phyloP scores from a whole-genome alignment of 495 filamentous ascomycete genomes.

The Annulohypoxylon bovei region DNA sequence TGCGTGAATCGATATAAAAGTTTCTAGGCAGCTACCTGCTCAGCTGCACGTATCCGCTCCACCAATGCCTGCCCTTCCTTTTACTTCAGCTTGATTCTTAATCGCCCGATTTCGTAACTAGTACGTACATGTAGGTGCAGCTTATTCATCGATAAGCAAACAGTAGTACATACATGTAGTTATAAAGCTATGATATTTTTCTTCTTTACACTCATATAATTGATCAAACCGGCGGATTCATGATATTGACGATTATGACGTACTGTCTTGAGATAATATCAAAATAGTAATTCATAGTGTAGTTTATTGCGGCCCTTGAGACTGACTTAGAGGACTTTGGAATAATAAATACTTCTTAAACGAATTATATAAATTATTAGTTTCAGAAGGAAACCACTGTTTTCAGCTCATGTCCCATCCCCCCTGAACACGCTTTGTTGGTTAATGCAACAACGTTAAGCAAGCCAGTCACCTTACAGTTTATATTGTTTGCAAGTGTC shows the following conservation, averaged over 20 bases:
- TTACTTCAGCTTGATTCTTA: slow-evolving; percentile 9
- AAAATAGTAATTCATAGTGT: no score
- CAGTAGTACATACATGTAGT: not conserved
- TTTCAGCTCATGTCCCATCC: no score
- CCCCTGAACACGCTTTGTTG: no score
- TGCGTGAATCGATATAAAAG: not conserved
- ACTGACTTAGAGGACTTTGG: no score
- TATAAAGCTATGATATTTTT: not conserved
- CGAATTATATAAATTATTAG: no score
- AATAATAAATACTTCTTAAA: no score
- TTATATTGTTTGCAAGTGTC: no score
- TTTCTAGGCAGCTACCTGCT: slow-evolving; percentile 4
- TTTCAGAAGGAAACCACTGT: no score
- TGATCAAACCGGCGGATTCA: not conserved
- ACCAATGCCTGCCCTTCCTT: slow-evolving; percentile 9
- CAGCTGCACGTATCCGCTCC: slow-evolving; percentile 29
- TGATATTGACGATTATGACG: not conserved
- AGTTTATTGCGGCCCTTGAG: no score
- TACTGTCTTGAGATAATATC: not conserved
- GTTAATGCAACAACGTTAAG: no score
- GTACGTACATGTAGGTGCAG: not conserved
- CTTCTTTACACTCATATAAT: not conserved
- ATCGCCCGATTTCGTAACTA: not conserved
- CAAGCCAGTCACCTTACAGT: no score
- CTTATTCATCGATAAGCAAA: slow-evolving; percentile 12